These are phyloP conservation scores for Cyclotella cryptica DNA, from an alignment of 108 stramenopile species.

Conservation along the genomic window DNA sequence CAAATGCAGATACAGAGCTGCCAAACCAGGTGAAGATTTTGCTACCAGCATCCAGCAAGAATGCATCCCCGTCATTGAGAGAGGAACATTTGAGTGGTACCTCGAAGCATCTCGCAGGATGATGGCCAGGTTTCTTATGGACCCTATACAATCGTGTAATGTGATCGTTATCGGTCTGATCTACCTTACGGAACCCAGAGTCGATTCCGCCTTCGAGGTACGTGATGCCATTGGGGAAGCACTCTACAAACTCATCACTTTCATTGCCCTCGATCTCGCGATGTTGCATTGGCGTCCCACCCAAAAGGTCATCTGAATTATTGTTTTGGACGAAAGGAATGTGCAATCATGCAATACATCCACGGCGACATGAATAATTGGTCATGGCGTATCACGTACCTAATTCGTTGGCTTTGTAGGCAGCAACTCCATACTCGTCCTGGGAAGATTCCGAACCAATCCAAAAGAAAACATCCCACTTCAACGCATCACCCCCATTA, in stretches of 20 bases:
- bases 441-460: slow-evolving; percentile 87
- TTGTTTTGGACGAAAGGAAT: neutral
- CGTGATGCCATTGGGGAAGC: slow-evolving; percentile 62
- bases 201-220: slow-evolving; percentile 90
- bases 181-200: slow-evolving; percentile 87
- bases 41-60: slow-evolving; percentile 84
- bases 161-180: slow-evolving; percentile 60
- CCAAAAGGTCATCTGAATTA: slow-evolving; percentile 70
- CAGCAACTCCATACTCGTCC: slow-evolving; percentile 93
- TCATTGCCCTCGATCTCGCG: slow-evolving; percentile 89
- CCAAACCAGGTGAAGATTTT: slow-evolving; percentile 87
- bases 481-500: slow-evolving; percentile 26
- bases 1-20: slow-evolving; percentile 58
- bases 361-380: no score
- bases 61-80: slow-evolving; percentile 88
- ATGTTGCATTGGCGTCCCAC: slow-evolving; percentile 88
- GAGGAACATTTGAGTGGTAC: slow-evolving; percentile 60
- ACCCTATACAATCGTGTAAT: slow-evolving; percentile 65
- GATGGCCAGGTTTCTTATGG: slow-evolving; percentile 58
- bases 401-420: slow-evolving; percentile 93
- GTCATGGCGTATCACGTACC: slow-evolving; percentile 22
- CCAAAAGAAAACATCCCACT: slow-evolving; percentile 84
- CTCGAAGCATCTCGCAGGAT: slow-evolving; percentile 70
- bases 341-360: neutral
- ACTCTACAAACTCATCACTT: slow-evolving; percentile 66